Base-by-base conservation (phyloP, 352 stramenopile genomes). In the Phytophthora megakarya region DNA sequence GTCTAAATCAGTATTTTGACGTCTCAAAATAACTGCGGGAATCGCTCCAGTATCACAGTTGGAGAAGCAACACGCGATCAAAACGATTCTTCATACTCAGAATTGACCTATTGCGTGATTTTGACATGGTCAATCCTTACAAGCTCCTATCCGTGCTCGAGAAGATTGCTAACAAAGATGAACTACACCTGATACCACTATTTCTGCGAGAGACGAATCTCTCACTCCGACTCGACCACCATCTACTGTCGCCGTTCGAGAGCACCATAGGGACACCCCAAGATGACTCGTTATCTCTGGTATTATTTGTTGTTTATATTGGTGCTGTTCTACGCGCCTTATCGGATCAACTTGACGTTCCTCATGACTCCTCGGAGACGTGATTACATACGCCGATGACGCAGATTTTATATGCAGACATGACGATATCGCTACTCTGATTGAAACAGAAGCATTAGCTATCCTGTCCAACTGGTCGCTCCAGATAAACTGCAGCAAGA, bases 271-370 rank as follows among this genome's bases (percentile, higher is more conserved):
- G 45, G 28, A 65, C 37, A 6, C 37, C 45, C 1, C 39, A 65
- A 59, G 46, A 47, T 6, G 38, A 53, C 38, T 56, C 57, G 53
- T 10, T 65, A 1, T 58, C 46, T 1, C 38, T 38, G 25, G 47
- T 65, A 58, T 26, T 58, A 51, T 65, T 49, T 47, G 45, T 47
- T 65, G 26, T 51, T 15, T 58, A 58, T 5, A 16, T 65, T 8
- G 56, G 59, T 58, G 46, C 47, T 46, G 57, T 28, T n/a, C 5
- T 52, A 19, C 45, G 39, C 12, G 47, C 51, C 15, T 7, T 58
- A 10, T 37, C 38, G 13, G 35, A n/a, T 8, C 25, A 65, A 0
- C 18, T 64, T n/a, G n/a, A 55, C 33, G 43, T 50, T 2, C 35
- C 43, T 21, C 45, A 56, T 10, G n/a, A 50, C 33, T 56, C 26